A percentile compares a stretch with the other conserved stretches of the same genome.
These are phyloP conservation scores for Theobroma cacao DNA, from an alignment of 345 rosid genomes.

Conservation along the genomic window DNA sequence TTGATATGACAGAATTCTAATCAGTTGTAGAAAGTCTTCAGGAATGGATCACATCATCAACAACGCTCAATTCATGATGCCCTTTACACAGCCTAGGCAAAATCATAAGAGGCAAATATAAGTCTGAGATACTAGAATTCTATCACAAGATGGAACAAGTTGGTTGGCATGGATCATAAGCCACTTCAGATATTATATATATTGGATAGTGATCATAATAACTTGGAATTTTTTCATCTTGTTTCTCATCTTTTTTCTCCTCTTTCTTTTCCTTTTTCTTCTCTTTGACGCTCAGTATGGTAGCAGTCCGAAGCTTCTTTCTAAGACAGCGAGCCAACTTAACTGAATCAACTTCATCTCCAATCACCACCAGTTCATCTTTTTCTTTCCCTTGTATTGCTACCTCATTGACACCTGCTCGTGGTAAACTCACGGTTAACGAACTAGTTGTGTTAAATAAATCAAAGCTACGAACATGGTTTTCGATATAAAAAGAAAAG, in stretches of 20 bases:
- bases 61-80: no score
- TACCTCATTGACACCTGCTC: slow-evolving; percentile 14
- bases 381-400: slow-evolving; percentile 13
- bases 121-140: neutral
- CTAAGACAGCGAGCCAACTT: neutral
- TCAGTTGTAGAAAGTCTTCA: neutral
- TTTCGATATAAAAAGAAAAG: neutral
- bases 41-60: neutral
- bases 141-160: neutral
- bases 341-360: slow-evolving; percentile 17
- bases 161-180: neutral
- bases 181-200: neutral
- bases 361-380: slow-evolving; percentile 12
- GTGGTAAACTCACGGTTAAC: neutral
- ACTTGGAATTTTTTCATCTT: neutral
- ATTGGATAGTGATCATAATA: neutral
- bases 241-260: neutral
- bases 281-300: slow-evolving; percentile 7
- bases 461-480: neutral
- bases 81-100: no score
- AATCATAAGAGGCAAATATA: no score
- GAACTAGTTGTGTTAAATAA: neutral
- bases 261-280: neutral
- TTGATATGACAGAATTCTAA: neutral
- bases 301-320: slow-evolving; percentile 16